phyloP scores from a whole-genome alignment of 2,329 filamentous ascomycete species.

The Arachnomyces sp. region DNA sequence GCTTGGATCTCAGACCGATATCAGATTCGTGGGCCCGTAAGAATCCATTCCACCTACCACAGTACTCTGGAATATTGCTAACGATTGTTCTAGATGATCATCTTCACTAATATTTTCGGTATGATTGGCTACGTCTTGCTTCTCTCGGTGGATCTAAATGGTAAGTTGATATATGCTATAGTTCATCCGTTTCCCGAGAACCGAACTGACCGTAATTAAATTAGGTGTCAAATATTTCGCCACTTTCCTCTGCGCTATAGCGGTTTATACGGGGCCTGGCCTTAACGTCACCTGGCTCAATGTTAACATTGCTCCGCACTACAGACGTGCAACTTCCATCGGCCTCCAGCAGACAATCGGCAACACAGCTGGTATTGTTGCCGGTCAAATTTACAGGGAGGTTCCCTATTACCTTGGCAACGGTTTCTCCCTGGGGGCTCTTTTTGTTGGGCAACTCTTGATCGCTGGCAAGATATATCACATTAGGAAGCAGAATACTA shows the following conservation, averaged over 20 bases:
- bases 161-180: conserved; percentile 16
- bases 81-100: conserved; percentile 23
- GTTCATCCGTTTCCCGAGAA: no score
- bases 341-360: conserved; percentile 41
- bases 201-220: conserved; percentile 27
- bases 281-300: conserved; percentile 41
- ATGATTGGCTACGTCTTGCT: conserved; percentile 43
- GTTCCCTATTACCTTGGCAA: conserved; percentile 31
- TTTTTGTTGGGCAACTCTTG: conserved; percentile 28
- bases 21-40: conserved; percentile 22
- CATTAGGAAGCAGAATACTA: conserved; percentile 32
- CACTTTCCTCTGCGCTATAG: conserved; percentile 41
- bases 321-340: conserved; percentile 40
- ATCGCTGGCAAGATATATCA: conserved; percentile 37
- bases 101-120: conserved; percentile 34
- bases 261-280: conserved; percentile 42
- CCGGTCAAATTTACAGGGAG: conserved; percentile 38
- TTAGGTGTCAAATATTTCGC: conserved; percentile 44
- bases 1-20: conserved; percentile 42
- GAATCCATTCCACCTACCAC: conserved; percentile 1
- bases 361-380: conserved; percentile 42
- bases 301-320: conserved; percentile 41
- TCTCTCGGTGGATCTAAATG: conserved; percentile 36
- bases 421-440: conserved; percentile 28
- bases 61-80: background rate